These are phyloP conservation scores for Fusarium subtropicale DNA, from an alignment of 2,329 filamentous ascomycete genomes.

Conservation along the genomic window DNA sequence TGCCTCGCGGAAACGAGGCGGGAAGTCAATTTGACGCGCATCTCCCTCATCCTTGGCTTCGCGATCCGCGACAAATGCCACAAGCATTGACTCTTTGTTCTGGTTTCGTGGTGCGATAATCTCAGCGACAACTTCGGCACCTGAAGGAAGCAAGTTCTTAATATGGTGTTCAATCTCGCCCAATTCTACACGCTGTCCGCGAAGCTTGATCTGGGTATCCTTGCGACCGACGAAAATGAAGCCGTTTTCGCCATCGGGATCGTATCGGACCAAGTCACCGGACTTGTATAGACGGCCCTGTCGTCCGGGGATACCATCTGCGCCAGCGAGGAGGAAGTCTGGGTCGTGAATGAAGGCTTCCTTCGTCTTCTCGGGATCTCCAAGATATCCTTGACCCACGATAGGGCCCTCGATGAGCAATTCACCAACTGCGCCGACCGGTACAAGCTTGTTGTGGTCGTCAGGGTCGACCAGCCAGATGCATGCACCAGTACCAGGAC, in stretches of 20 bases:
- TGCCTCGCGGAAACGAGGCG: constrained; percentile 34
- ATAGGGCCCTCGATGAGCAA: constrained; percentile 68
- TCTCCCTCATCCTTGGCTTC: constrained; percentile 32
- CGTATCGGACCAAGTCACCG: constrained; percentile 68
- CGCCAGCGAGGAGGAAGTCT: constrained; percentile 60
- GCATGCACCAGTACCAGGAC: constrained; percentile 59
- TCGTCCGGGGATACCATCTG: constrained; percentile 52
- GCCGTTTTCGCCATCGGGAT: constrained; percentile 63
- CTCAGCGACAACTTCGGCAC: constrained; percentile 60
- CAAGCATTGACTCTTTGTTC: constrained; percentile 47
- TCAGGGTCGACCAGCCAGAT: constrained; percentile 65
- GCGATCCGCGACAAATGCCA: constrained; percentile 43
- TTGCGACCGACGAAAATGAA: constrained; percentile 71
- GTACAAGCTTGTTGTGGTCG: constrained; percentile 59
- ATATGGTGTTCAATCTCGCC: constrained; percentile 65
- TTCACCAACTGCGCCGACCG: constrained; percentile 63
- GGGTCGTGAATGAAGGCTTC: constrained; percentile 69
- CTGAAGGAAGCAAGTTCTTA: constrained; percentile 53
- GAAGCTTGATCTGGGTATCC: constrained; percentile 75
- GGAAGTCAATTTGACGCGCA: constrained; percentile 36
- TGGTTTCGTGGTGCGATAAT: constrained; percentile 57
- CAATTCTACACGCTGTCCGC: constrained; percentile 73
- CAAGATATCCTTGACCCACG: constrained; percentile 72
- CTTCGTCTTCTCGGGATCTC: constrained; percentile 67
- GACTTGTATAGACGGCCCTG: constrained; percentile 67